These are phyloP conservation scores for Bruguiera hainesii DNA, from an alignment of 441 rosid genomes.

Conservation along the genomic window DNA sequence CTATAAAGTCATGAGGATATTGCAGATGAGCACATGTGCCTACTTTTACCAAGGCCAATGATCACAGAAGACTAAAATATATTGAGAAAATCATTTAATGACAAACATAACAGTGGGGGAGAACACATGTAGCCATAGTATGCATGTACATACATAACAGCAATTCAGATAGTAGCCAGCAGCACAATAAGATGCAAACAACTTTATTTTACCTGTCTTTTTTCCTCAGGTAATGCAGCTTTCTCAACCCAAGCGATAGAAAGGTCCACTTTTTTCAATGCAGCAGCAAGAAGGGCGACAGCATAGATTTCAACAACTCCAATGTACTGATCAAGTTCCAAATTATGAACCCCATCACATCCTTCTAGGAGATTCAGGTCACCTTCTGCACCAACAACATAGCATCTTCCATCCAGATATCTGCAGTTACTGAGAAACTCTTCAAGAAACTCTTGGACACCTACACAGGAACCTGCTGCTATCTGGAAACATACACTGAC, in stretches of 20 bases:
- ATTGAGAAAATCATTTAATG: too few species aligned
- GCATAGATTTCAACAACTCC: slow-evolving; percentile 69
- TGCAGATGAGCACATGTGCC: too few species aligned
- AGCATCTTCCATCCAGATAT: slow-evolving; percentile 40
- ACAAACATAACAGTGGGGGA: too few species aligned
- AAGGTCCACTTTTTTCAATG: slow-evolving; percentile 41
- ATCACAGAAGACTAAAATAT: too few species aligned
- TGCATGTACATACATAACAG: neutral
- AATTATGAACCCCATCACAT: slow-evolving; percentile 28
- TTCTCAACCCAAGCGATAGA: slow-evolving; percentile 82
- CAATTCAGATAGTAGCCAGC: neutral
- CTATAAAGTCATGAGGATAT: too few species aligned
- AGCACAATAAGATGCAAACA: slow-evolving; percentile 6
- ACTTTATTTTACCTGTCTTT: slow-evolving; percentile 50
- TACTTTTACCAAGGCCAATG: too few species aligned
- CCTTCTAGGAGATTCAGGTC: slow-evolving; percentile 27
- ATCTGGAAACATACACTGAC: slow-evolving; percentile 75
- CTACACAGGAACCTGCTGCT: slow-evolving; percentile 49
- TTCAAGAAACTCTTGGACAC: slow-evolving; percentile 60
- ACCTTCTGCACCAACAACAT: slow-evolving; percentile 30
- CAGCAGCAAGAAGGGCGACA: slow-evolving; percentile 53
- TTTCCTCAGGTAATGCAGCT: slow-evolving; percentile 70
- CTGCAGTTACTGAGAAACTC: slow-evolving; percentile 74
- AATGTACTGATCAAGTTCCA: slow-evolving; percentile 54
- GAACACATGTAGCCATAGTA: too few species aligned